Percentiles rank a stretch among this genome's conserved stretches.
Conservation (phyloP, 495 filamentous ascomycete genomes). For the Hypoxylon fuscum region DNA sequence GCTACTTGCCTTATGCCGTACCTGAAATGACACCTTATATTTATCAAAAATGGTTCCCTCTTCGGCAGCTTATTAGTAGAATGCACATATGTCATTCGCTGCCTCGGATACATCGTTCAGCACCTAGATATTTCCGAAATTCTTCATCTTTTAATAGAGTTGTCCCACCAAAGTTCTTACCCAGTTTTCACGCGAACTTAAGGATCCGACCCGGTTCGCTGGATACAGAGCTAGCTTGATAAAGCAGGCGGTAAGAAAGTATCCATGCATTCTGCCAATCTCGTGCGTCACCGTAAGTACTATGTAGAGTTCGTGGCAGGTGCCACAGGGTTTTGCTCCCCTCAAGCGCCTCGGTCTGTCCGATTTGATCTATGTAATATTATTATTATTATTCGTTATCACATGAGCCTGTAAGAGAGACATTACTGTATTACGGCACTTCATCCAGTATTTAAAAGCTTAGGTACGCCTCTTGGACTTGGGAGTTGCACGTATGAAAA, state of each 20-base stretch:
- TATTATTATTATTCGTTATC: conserved; percentile 21
- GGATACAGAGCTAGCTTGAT: conserved; percentile 9
- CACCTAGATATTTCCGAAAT: too few species aligned
- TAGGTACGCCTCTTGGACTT: conserved; percentile 1
- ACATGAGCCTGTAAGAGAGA: conserved; percentile 29
- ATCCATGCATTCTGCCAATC: conserved; percentile 18
- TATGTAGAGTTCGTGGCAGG: conserved; percentile 14
- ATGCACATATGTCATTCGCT: not conserved
- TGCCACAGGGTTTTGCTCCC: conserved; percentile 25
- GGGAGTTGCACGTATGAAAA: conserved; percentile 23
- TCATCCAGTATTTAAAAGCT: conserved; percentile 15
- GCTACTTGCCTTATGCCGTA: not conserved
- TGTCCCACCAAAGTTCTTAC: not conserved
- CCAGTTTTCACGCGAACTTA: conserved; percentile 18
- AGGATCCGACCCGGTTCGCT: conserved; percentile 21
- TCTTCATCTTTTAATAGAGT: not conserved
- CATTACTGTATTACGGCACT: not conserved
- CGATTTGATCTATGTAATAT: conserved; percentile 15
- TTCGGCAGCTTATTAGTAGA: not conserved
- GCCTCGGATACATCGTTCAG: conserved; percentile 4
- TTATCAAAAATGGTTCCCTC: not conserved
- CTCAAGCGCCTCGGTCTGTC: conserved; percentile 31
- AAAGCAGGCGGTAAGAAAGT: conserved; percentile 26
- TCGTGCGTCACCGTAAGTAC: conserved; percentile 33
- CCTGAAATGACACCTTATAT: conserved; percentile 6